phyloP scores from a whole-genome alignment of 148 eudicot genomes.

The Camellia lanceoleosa region DNA sequence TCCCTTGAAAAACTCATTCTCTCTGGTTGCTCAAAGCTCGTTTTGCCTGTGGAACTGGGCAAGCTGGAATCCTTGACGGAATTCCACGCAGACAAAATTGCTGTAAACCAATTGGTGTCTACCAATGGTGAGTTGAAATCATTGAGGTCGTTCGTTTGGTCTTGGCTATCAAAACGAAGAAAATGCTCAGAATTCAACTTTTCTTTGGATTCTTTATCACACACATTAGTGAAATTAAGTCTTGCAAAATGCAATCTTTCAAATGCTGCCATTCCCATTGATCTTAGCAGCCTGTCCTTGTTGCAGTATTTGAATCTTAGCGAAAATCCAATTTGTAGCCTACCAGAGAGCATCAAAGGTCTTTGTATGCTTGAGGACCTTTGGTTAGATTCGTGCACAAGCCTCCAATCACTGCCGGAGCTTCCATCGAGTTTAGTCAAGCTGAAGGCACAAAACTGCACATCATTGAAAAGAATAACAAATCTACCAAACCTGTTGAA shows the following conservation, averaged over 20 bases:
- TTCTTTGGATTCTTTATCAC: constrained; percentile 9
- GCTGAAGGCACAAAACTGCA: constrained; percentile 1
- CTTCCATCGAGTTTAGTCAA: constrained; percentile 9
- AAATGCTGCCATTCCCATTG: not conserved
- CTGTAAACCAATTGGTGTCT: not conserved
- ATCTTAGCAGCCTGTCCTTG: not conserved
- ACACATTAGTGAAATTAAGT: not conserved
- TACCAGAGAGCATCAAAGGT: constrained; percentile 12
- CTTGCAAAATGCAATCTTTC: not conserved
- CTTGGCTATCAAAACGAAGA: not conserved
- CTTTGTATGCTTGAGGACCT: constrained; percentile 1
- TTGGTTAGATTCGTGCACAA: not conserved
- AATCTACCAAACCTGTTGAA: constrained; percentile 8
- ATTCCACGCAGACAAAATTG: not conserved
- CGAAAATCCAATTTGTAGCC: not conserved
- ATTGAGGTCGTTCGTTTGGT: not conserved
- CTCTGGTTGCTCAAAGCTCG: constrained; percentile 16
- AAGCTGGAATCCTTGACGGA: constrained; percentile 4
- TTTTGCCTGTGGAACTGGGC: not conserved
- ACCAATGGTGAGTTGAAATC: not conserved
- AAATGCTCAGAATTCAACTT: not conserved
- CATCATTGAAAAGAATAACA: not conserved
- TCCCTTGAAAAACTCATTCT: constrained; percentile 8
- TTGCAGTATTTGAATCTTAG: constrained; percentile 5
- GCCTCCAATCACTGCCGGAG: constrained; percentile 17